Evolutionary conservation across 139 green algal species (phyloP), one percentile per base, ranked within the genome.

Genomic region (Chlamydomonas schloesseri): DNA sequence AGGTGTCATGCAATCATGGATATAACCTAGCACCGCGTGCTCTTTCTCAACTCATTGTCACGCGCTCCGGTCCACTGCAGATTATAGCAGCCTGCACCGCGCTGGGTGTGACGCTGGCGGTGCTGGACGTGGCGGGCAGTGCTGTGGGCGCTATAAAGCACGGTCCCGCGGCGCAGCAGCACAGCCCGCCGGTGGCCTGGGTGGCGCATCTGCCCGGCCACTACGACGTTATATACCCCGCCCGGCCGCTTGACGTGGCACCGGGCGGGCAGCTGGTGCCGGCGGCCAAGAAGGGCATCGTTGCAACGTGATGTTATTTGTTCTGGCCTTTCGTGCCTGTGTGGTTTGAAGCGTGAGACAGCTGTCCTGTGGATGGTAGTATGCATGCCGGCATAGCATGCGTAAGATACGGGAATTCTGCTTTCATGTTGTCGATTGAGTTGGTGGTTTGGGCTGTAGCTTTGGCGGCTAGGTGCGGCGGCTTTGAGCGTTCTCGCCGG

Each of bases 141-240:
- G n/a, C 55, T 46, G 76, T 83, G 72, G 80, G 80, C 33, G 80
- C 80, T 33, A 76, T 86, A 47, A 86, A 77, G 67, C 80, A 86
- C 67, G 77, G 77, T 18, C 80, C 80, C 15, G 26, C 3, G 9
- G 72, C 28, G 29, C 47, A 31, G 24, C 13, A 9, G 29, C 42
- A 50, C 42, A 67, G 47, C 14, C 80, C 80, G 24, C 80, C 80
- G 15, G 47, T 29, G 3, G 80, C 80, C 67, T 86, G 80, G 80
- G 80, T 86, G 24, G 80, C 68, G 20, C 80, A 86, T 53, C 80
- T 86, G 50, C 80, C 80, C 2, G 80, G 80, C 0, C 80, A 86
- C 80, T 86, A 86, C 65, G 80, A 86, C 33, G 67, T 86, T 8
- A 34, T 84, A 0, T 84, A 84, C 77, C 77, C 77, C 29, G 77